Evolutionary conservation across 805 yeast genomes (phyloP).

Genomic region (Yarrowia porcina): DNA sequence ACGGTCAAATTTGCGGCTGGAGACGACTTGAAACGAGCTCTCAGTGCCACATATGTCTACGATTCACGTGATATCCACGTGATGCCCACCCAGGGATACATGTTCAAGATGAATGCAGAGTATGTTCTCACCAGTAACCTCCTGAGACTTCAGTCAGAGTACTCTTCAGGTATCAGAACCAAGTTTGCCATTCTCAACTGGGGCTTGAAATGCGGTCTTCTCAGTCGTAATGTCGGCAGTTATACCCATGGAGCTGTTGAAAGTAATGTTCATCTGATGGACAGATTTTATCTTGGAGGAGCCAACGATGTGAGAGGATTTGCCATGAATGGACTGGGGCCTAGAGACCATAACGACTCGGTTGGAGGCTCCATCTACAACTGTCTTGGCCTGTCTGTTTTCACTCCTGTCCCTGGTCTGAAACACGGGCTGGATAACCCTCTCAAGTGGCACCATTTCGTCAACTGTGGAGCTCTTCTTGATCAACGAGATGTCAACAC

Average conservation of each 20-base stretch:
- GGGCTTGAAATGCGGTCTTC: constrained; percentile 26
- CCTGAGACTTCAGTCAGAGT: constrained; percentile 37
- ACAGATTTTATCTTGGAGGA: constrained; percentile 83
- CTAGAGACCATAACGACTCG: constrained; percentile 51
- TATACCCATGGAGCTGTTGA: not conserved
- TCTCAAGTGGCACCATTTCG: constrained; percentile 59
- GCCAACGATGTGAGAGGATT: constrained; percentile 70
- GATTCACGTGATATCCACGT: constrained; percentile 47
- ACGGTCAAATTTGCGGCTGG: constrained; percentile 59
- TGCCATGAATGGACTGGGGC: constrained; percentile 63
- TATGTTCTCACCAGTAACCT: constrained; percentile 34
- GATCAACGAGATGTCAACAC: constrained; percentile 25
- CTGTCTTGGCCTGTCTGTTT: constrained; percentile 57
- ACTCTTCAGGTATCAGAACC: constrained; percentile 34
- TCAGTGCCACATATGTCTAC: constrained; percentile 44
- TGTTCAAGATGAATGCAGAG: constrained; percentile 37
- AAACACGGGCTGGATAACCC: constrained; percentile 46
- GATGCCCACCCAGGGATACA: constrained; percentile 49
- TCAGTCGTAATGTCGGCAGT: constrained; percentile 25
- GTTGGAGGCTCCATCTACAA: constrained; percentile 66
- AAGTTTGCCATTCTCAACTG: constrained; percentile 30
- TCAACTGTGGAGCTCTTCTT: constrained; percentile 60
- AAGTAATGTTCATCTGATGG: constrained; percentile 55
- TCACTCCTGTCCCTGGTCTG: constrained; percentile 53
- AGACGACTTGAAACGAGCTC: constrained; percentile 55